phyloP scores from a whole-genome alignment of 495 filamentous ascomycete species.

The Rhypophila decipiens region DNA sequence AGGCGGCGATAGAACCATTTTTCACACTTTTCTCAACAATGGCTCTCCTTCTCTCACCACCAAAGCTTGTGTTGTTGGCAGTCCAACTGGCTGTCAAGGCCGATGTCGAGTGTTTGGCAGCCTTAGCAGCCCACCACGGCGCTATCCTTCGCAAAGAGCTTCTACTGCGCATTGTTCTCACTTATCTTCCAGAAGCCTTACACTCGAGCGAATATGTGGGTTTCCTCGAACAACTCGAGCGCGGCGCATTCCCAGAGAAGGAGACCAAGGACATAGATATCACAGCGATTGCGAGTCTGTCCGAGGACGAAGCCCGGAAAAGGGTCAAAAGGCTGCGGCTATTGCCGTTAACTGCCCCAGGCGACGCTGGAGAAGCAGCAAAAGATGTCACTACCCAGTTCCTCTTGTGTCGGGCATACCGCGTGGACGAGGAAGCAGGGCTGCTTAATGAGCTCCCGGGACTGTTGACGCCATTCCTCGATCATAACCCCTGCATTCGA shows the following conservation, averaged over 20 bases:
- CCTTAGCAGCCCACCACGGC: constrained; percentile 52
- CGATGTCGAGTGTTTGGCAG: constrained; percentile 56
- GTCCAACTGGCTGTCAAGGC: constrained; percentile 50
- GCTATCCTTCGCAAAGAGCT: constrained; percentile 57
- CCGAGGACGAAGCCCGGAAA: constrained; percentile 59
- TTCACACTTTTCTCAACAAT: too few relatives aligned
- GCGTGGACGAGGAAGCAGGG: constrained; percentile 73
- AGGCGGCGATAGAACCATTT: too few relatives aligned
- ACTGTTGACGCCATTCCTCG: constrained; percentile 69
- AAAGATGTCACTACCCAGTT: constrained; percentile 61
- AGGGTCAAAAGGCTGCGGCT: constrained; percentile 66
- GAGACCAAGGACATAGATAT: constrained; percentile 42
- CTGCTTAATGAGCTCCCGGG: constrained; percentile 65
- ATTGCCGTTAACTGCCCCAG: constrained; percentile 50
- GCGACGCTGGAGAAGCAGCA: constrained; percentile 36
- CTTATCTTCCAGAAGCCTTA: constrained; percentile 72
- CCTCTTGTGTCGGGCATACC: constrained; percentile 66
- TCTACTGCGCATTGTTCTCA: constrained; percentile 73
- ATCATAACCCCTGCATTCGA: constrained; percentile 57
- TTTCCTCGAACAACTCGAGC: constrained; percentile 51
- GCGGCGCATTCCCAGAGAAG: constrained; percentile 29
- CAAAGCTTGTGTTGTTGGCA: constrained; percentile 59
- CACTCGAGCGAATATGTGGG: constrained; percentile 58
- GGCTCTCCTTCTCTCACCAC: constrained; percentile 44
- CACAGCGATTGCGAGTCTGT: constrained; percentile 54